Conservation (phyloP, 768 basidiomycete genomes). For the Botryobasidium botryosum region DNA sequence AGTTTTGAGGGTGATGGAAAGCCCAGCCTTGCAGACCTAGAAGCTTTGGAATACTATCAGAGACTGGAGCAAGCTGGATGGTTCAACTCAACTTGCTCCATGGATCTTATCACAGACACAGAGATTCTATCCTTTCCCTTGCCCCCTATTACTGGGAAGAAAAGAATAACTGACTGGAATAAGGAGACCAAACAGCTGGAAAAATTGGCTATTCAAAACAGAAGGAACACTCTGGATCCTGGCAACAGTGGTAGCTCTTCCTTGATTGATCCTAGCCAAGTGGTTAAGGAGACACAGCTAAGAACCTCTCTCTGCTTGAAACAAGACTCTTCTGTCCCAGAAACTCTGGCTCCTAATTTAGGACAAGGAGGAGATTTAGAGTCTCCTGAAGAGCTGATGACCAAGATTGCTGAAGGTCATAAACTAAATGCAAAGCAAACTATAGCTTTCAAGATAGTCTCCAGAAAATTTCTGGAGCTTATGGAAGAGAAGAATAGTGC, state of each 20-base stretch:
- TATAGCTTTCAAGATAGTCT: slow-evolving; percentile 9
- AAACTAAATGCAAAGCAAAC: slow-evolving; percentile 12
- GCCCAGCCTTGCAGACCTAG: neutral
- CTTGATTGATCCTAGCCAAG: neutral
- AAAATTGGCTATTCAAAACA: too few relatives aligned
- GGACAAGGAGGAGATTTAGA: neutral
- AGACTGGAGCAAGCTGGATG: neutral
- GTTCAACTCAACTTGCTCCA: neutral
- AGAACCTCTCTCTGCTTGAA: too few relatives aligned
- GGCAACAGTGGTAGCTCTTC: neutral
- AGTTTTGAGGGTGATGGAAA: neutral
- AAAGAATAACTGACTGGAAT: too few relatives aligned
- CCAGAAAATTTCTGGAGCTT: slow-evolving; percentile 8
- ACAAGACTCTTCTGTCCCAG: neutral
- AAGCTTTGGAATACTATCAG: neutral
- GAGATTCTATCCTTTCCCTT: too few relatives aligned
- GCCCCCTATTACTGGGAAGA: too few relatives aligned
- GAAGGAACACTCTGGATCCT: neutral
- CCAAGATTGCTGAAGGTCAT: neutral
- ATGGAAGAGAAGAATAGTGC: slow-evolving; percentile 2
- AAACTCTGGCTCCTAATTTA: neutral
- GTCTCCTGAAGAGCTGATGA: neutral
- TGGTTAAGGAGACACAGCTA: neutral
- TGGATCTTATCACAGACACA: neutral
- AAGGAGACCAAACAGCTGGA: too few relatives aligned